These are phyloP conservation scores for Jackrogersella multiformis DNA, from an alignment of 495 filamentous ascomycete species.

Conservation along the genomic window DNA sequence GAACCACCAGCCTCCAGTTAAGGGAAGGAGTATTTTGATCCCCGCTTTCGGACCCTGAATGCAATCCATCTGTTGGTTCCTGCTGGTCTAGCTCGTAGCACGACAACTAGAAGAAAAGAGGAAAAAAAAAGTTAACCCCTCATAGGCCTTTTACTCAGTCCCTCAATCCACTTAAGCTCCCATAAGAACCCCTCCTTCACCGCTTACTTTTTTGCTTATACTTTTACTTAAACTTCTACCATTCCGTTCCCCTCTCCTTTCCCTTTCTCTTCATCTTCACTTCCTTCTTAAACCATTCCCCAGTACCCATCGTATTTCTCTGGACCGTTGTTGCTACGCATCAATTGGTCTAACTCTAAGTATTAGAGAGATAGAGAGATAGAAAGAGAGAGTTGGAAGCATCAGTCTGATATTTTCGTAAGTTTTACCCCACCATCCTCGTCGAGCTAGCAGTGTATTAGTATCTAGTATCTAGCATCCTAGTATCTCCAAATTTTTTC, in stretches of 20 bases:
- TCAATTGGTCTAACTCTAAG: conserved; percentile 24
- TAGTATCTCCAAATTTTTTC: too few relatives aligned
- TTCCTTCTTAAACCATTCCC: conserved; percentile 8
- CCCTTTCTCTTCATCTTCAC: conserved; percentile 14
- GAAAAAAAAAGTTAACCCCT: conserved; percentile 46
- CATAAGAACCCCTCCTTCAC: conserved; percentile 42
- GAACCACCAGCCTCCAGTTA: background rate
- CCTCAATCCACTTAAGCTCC: conserved; percentile 15
- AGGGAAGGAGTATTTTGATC: conserved; percentile 29
- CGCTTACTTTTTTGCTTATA: conserved; percentile 34
- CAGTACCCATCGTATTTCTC: background rate
- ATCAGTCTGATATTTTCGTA: conserved; percentile 40
- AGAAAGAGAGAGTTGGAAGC: conserved; percentile 42
- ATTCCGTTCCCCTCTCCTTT: conserved; percentile 14
- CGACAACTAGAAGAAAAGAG: conserved; percentile 35
- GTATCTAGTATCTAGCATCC: too few relatives aligned
- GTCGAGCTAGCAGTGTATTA: too few relatives aligned
- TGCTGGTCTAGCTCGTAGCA: conserved; percentile 39
- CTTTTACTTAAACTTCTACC: conserved; percentile 24
- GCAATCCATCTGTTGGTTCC: conserved; percentile 10
- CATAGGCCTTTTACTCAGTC: conserved; percentile 28
- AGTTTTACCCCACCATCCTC: conserved; percentile 21
- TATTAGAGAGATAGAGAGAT: conserved; percentile 25
- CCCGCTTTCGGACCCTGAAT: conserved; percentile 48
- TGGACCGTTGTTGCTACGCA: conserved; percentile 34